Conservation (phyloP, 805 yeast genomes). For the Cyberlindnera amylophila region DNA sequence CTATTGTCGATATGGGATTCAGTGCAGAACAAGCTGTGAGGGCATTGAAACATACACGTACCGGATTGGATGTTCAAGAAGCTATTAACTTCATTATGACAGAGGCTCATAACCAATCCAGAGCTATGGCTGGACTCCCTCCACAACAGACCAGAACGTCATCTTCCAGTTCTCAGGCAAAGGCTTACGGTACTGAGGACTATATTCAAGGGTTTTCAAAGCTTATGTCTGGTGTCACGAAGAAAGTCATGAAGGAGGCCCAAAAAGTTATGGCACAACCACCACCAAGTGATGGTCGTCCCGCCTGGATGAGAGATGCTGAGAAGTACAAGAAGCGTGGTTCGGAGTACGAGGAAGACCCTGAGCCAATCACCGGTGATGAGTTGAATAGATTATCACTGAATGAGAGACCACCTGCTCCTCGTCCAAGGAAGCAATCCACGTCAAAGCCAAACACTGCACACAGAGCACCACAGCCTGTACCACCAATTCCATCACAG, state of each 20-base stretch:
- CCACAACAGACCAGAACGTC: slow-evolving; percentile 4
- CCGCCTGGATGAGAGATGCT: slow-evolving; percentile 75
- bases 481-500: slow-evolving; percentile 5
- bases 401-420: slow-evolving; percentile 10
- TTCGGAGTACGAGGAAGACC: slow-evolving; percentile 40
- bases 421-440: slow-evolving; percentile 13
- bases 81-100: slow-evolving; percentile 68
- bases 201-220: slow-evolving; percentile 21
- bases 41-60: slow-evolving; percentile 50
- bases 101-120: slow-evolving; percentile 45
- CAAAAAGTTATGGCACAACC: slow-evolving; percentile 29
- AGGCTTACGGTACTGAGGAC: slow-evolving; percentile 13
- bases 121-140: slow-evolving; percentile 26
- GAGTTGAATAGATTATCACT: slow-evolving; percentile 16
- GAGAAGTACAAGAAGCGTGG: slow-evolving; percentile 38
- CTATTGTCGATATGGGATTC: slow-evolving; percentile 78
- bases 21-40: slow-evolving; percentile 51
- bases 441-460: background rate
- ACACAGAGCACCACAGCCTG: slow-evolving; percentile 1
- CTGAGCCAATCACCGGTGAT: slow-evolving; percentile 39
- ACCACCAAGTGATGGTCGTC: slow-evolving; percentile 36
- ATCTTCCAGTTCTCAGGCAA: background rate
- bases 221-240: slow-evolving; percentile 21
- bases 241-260: slow-evolving; percentile 26
- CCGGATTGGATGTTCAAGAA: slow-evolving; percentile 54